Conservation (phyloP, 2,329 filamentous ascomycete genomes). For the Dactylellina haptotyla region DNA sequence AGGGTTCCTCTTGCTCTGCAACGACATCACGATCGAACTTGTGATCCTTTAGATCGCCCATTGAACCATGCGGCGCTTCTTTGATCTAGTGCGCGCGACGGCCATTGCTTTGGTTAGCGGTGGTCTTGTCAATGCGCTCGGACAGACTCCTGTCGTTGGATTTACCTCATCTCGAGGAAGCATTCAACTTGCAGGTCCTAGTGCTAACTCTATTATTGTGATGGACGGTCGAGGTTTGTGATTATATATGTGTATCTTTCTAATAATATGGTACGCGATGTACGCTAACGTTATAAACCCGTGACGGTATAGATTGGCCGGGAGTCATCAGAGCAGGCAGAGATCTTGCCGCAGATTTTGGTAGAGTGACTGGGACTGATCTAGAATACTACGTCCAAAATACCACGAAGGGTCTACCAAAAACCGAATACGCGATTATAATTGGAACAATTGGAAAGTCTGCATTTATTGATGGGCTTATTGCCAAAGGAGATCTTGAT, state of each 20-base stretch:
- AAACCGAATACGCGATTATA: slow-evolving; percentile 69
- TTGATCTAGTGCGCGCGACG: slow-evolving; percentile 34
- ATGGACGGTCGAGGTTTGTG: slow-evolving; percentile 49
- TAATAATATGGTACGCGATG: neutral
- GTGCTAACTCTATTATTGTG: slow-evolving; percentile 44
- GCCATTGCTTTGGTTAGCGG: slow-evolving; percentile 47
- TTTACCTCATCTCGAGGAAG: slow-evolving; percentile 39
- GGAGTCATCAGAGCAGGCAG: slow-evolving; percentile 74
- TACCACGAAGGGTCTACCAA: slow-evolving; percentile 57
- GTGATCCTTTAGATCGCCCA: slow-evolving; percentile 37
- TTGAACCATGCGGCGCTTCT: slow-evolving; percentile 49
- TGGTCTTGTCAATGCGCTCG: slow-evolving; percentile 46
- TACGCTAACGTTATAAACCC: slow-evolving; percentile 17
- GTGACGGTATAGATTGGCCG: slow-evolving; percentile 54
- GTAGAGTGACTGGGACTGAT: slow-evolving; percentile 71
- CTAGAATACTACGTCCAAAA: slow-evolving; percentile 51
- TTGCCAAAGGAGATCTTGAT: slow-evolving; percentile 69
- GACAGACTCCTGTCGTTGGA: slow-evolving; percentile 44
- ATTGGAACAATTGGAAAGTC: slow-evolving; percentile 75
- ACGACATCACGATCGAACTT: slow-evolving; percentile 28
- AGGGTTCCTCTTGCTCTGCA: slow-evolving; percentile 29
- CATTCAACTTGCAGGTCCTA: slow-evolving; percentile 41
- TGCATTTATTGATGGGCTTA: slow-evolving; percentile 69
- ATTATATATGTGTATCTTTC: neutral
- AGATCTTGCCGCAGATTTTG: slow-evolving; percentile 75